Percentiles rank a stretch among this genome's conserved stretches.
phyloP scores from a whole-genome alignment of 129 eudicot genomes.

The Escallonia rubra region DNA sequence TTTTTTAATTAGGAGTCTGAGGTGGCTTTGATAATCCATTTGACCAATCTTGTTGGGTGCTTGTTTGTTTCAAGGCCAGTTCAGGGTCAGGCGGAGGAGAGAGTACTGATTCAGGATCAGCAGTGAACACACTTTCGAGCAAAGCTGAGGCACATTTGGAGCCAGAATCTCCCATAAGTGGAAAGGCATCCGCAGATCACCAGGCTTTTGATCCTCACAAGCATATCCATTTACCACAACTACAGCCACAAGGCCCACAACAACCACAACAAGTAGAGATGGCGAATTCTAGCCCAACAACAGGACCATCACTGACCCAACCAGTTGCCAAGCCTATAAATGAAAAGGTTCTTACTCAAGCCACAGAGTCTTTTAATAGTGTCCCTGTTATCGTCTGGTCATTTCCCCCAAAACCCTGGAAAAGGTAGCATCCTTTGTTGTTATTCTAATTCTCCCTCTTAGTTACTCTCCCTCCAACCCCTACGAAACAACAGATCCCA shows the following conservation, averaged over 20 bases:
- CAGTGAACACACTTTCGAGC: slow-evolving; percentile 46
- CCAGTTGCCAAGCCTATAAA: slow-evolving; percentile 39
- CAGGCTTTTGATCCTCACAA: slow-evolving; percentile 32
- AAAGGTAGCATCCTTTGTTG: slow-evolving; percentile 27
- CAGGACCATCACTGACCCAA: slow-evolving; percentile 56
- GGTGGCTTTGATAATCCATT: slow-evolving; percentile 7
- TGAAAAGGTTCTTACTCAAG: slow-evolving; percentile 50
- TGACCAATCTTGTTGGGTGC: slow-evolving; percentile 10
- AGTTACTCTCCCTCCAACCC: not conserved
- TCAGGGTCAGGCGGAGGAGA: slow-evolving; percentile 47
- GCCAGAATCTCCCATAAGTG: slow-evolving; percentile 72
- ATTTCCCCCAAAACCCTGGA: slow-evolving; percentile 6
- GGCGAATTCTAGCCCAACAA: slow-evolving; percentile 55
- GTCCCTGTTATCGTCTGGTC: too few species aligned
- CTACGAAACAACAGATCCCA: slow-evolving; percentile 34
- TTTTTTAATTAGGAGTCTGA: not conserved
- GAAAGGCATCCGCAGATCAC: slow-evolving; percentile 40
- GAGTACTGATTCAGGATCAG: slow-evolving; percentile 64
- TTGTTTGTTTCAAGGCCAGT: slow-evolving; percentile 28
- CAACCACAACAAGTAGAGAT: slow-evolving; percentile 26
- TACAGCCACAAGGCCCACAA: not conserved
- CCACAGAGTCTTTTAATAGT: too few species aligned
- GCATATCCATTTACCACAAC: slow-evolving; percentile 40
- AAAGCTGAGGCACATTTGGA: slow-evolving; percentile 31
- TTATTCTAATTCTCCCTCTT: not conserved